These are phyloP conservation scores for Sugiyamaella floridensis DNA, from an alignment of 805 yeast genomes.

Conservation along the genomic window DNA sequence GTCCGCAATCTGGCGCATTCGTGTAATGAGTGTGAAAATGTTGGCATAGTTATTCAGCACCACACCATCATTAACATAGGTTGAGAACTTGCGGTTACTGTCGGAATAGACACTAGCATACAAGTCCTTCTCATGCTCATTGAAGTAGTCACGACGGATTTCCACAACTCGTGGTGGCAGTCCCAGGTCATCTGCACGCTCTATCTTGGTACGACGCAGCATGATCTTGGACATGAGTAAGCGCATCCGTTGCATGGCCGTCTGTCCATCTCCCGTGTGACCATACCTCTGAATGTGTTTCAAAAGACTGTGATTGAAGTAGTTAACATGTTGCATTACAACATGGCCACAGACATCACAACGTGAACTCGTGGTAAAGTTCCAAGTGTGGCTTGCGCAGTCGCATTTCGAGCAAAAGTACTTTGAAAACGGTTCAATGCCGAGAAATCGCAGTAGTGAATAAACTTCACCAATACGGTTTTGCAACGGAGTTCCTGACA, in stretches of 20 bases:
- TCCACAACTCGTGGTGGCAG: constrained; percentile 94
- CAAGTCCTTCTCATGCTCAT: constrained; percentile 90
- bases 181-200: constrained; percentile 95
- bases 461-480: constrained; percentile 95
- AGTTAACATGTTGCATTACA: constrained; percentile 92
- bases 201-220: constrained; percentile 92
- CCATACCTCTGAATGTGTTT: constrained; percentile 89
- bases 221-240: constrained; percentile 68
- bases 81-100: constrained; percentile 78
- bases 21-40: constrained; percentile 87
- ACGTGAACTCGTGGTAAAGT: constrained; percentile 69
- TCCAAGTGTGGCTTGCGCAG: constrained; percentile 79
- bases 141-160: constrained; percentile 78
- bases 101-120: constrained; percentile 84
- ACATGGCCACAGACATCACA: constrained; percentile 87
- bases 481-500: constrained; percentile 94
- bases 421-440: constrained; percentile 76
- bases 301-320: constrained; percentile 90
- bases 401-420: constrained; percentile 93
- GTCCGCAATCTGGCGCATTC: constrained; percentile 97
- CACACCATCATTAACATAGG: constrained; percentile 92
- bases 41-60: constrained; percentile 95
- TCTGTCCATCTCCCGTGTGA: constrained; percentile 67
- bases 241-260: constrained; percentile 72
- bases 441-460: constrained; percentile 78